Conservation (phyloP, 352 stramenopile species). For the Pythium folliculosum region DNA sequence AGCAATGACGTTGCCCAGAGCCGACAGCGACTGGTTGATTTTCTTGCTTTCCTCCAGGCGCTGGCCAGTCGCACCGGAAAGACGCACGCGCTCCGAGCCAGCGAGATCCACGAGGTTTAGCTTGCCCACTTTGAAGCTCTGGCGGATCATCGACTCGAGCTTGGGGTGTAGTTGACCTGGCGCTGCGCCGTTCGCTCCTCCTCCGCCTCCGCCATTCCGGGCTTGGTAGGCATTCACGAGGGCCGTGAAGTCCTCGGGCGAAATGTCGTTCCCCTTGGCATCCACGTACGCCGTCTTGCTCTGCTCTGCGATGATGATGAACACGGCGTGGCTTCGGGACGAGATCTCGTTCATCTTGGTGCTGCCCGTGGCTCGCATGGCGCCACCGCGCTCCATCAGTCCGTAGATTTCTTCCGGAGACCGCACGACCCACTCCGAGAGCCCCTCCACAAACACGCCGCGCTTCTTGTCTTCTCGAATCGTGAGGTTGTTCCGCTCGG, state of each 20-base stretch:
- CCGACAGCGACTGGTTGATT: slow-evolving; percentile 92
- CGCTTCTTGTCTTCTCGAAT: slow-evolving; percentile 93
- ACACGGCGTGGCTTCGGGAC: slow-evolving; percentile 90
- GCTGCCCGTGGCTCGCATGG: slow-evolving; percentile 78
- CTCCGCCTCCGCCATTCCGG: slow-evolving; percentile 32
- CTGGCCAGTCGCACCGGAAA: slow-evolving; percentile 86
- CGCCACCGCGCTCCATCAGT: slow-evolving; percentile 91
- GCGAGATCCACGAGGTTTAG: slow-evolving; percentile 94
- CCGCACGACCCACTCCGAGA: slow-evolving; percentile 94
- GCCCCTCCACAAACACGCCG: slow-evolving; percentile 93
- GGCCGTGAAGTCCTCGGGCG: slow-evolving; percentile 82
- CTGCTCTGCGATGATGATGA: slow-evolving; percentile 95
- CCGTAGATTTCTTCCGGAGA: slow-evolving; percentile 93
- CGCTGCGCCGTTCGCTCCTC: slow-evolving; percentile 6
- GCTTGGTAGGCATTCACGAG: slow-evolving; percentile 80
- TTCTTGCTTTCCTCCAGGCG: slow-evolving; percentile 92
- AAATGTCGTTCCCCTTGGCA: slow-evolving; percentile 73
- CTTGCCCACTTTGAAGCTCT: slow-evolving; percentile 95
- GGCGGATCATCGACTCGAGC: slow-evolving; percentile 87
- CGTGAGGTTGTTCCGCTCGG: slow-evolving; percentile 89
- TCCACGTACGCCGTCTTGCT: slow-evolving; percentile 91
- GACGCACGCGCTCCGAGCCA: slow-evolving; percentile 87
- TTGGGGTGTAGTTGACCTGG: slow-evolving; percentile 53
- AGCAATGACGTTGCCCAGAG: slow-evolving; percentile 90
- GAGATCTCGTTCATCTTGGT: slow-evolving; percentile 92